Conservation (phyloP, 805 yeast species). For the Teunomyces gatunensis region DNA sequence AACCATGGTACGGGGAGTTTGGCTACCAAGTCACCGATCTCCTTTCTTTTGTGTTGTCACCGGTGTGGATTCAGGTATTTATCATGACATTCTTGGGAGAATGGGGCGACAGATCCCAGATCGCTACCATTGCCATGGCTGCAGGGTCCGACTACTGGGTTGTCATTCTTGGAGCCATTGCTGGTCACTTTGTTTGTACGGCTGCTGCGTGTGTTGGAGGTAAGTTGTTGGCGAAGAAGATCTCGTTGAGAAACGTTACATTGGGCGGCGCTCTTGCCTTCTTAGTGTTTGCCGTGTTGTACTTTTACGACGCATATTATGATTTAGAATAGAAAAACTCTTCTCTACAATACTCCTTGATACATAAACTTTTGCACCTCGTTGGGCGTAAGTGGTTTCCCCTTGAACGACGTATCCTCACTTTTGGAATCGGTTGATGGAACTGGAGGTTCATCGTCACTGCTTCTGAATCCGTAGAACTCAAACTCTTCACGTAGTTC, state of each 20-base stretch:
- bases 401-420: conserved; percentile 1
- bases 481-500: conserved; percentile 54
- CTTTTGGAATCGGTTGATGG: neutral
- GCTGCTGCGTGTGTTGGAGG: conserved; percentile 93
- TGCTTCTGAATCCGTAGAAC: conserved; percentile 59
- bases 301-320: conserved; percentile 64
- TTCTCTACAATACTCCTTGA: conserved; percentile 22
- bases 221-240: conserved; percentile 79
- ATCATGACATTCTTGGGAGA: conserved; percentile 96
- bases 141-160: conserved; percentile 92
- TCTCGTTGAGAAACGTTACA: conserved; percentile 89
- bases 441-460: conserved; percentile 39
- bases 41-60: conserved; percentile 68
- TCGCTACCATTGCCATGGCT: conserved; percentile 97
- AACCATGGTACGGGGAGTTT: conserved; percentile 24
- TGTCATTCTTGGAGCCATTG: conserved; percentile 82
- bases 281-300: conserved; percentile 75
- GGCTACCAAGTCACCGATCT: conserved; percentile 50
- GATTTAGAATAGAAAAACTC: conserved; percentile 14
- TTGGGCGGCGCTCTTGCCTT: conserved; percentile 89
- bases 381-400: conserved; percentile 30
- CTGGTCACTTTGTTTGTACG: conserved; percentile 89
- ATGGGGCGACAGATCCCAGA: conserved; percentile 99
- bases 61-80: conserved; percentile 91
- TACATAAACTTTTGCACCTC: conserved; percentile 39